Conservation (phyloP, 2,329 filamentous ascomycete genomes). For the Pseudocercospora musae region DNA sequence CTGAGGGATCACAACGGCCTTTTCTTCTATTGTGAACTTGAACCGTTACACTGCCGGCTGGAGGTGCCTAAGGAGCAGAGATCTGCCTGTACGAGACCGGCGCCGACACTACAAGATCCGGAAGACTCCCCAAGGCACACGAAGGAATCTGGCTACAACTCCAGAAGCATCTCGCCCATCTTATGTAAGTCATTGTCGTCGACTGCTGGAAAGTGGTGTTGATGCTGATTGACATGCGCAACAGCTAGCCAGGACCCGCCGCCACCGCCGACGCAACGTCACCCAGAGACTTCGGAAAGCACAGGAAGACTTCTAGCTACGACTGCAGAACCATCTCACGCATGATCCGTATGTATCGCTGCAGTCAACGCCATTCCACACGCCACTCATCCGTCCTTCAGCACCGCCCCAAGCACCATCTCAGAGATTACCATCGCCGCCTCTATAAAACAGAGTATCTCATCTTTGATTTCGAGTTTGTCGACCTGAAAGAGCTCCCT, state of each 20-base stretch:
- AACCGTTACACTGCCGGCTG: not conserved
- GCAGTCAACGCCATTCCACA: not conserved
- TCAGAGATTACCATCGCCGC: not conserved
- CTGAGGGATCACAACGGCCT: not conserved
- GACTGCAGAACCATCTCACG: not conserved
- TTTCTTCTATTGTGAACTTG: not conserved
- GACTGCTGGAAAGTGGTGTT: not conserved
- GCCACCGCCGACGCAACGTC: not conserved
- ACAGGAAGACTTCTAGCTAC: not conserved
- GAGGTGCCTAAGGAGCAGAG: not conserved
- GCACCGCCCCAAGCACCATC: not conserved
- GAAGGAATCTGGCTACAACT: not conserved
- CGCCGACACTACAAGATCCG: not conserved
- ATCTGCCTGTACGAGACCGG: not conserved
- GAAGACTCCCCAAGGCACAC: not conserved
- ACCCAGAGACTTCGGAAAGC: not conserved
- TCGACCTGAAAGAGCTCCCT: not conserved
- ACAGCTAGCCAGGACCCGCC: not conserved
- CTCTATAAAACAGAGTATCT: not conserved
- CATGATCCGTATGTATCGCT: not conserved
- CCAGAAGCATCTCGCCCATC: not conserved
- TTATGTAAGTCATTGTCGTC: not conserved
- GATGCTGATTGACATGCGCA: not conserved
- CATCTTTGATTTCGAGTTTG: not conserved
- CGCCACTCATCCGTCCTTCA: not conserved